Base-by-base conservation (phyloP, 495 filamentous ascomycete species). In the Penicillium steckii region DNA sequence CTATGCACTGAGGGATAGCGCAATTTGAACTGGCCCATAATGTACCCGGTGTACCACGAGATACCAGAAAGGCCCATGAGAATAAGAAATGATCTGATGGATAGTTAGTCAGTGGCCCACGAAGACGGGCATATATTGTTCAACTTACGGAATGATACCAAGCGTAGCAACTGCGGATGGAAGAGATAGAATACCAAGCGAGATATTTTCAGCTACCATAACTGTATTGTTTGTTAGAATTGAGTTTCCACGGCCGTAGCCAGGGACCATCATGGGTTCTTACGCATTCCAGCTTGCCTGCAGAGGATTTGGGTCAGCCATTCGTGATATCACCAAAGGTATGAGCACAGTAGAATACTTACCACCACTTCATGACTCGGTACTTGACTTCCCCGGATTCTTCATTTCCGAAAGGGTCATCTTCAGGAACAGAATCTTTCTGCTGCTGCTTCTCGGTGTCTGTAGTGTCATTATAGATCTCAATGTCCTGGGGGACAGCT, bases 181-280 rank as follows among this genome's bases (percentile, higher is more conserved):
- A 24, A 86, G 72, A 48, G 78, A 79, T 27, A 86, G 69, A 59
- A 76, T 80, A 24, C 83, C 83, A 7, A 85, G 73, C 22, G 82
- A 81, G 50, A 85, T 81, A 32, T 80, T 82, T 56, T 85, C 82
- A 38, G 83, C 83, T 56, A 86, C 81, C 59, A 86, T 76, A 23
- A 85, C 62, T 66, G 18, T 4, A 48, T 12, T 2, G 30, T 22
- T 6, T 9, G 17, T 57, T 54, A 55, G 55, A 26, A 25, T 22
- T 8, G 7, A 7, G 27, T 37, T 42, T 17, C 24, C 2, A 32
- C 24, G 4, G 29, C 7, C 13, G 9, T 30, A 8, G 4, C 2
- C 15, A 10, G 13, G 33, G 15, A 24, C 22, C 8, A 17, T 15
- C 18, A 45, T 30, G 25, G 52, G 41, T 18, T 50, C 61, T 55